Evolutionary conservation across 1,284 basidiomycete species (phyloP).

Genomic region (Cronartium quercuum): DNA sequence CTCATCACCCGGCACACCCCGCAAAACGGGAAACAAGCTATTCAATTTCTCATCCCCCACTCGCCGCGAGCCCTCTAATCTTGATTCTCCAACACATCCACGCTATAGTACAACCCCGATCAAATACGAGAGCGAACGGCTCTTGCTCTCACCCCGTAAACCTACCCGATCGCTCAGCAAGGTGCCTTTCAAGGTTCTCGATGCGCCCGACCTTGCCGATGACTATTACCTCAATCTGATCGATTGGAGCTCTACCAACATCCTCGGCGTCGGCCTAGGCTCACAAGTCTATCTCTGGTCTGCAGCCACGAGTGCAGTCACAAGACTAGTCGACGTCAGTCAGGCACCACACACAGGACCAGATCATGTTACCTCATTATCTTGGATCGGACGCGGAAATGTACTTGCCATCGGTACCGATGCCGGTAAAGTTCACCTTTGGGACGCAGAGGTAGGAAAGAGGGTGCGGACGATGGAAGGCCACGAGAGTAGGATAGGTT

Average conservation of each 20-base stretch:
- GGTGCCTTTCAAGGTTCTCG: slow-evolving; percentile 93
- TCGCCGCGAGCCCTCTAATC: slow-evolving; percentile 41
- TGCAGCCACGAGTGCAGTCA: slow-evolving; percentile 83
- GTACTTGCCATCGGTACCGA: slow-evolving; percentile 88
- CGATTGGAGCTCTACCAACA: slow-evolving; percentile 92
- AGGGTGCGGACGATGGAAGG: slow-evolving; percentile 74
- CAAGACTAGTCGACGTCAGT: slow-evolving; percentile 84
- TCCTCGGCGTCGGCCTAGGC: slow-evolving; percentile 86
- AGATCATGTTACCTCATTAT: slow-evolving; percentile 7
- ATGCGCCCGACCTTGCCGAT: slow-evolving; percentile 92
- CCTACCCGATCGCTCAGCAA: slow-evolving; percentile 78
- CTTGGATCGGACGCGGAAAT: slow-evolving; percentile 64
- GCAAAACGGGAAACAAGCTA: slow-evolving; percentile 49
- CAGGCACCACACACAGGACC: slow-evolving; percentile 53
- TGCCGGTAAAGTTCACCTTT: slow-evolving; percentile 80
- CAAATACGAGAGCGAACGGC: slow-evolving; percentile 68
- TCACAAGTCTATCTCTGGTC: slow-evolving; percentile 95
- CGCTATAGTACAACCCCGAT: slow-evolving; percentile 87
- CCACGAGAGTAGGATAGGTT: slow-evolving; percentile 81
- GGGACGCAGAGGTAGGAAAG: slow-evolving; percentile 65
- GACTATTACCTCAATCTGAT: slow-evolving; percentile 98
- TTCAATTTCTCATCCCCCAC: slow-evolving; percentile 53
- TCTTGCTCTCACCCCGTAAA: slow-evolving; percentile 79
- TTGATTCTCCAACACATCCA: slow-evolving; percentile 63
- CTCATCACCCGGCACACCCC: slow-evolving; percentile 15